These are phyloP conservation scores for Heracleum sosnowskyi DNA, from an alignment of 129 eudicot genomes.

Conservation along the genomic window DNA sequence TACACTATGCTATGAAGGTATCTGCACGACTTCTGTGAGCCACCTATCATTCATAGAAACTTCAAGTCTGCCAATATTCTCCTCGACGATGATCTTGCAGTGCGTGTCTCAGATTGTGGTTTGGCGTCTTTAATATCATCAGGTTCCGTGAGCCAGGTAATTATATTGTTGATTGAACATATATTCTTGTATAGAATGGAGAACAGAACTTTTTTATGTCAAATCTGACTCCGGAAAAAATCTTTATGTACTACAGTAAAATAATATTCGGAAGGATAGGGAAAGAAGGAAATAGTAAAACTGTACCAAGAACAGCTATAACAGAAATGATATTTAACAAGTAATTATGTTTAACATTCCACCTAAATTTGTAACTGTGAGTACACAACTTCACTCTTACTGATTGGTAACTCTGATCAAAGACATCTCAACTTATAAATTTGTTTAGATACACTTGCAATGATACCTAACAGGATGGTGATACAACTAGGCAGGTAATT, in stretches of 20 bases:
- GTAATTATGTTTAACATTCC: not conserved
- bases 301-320: not conserved
- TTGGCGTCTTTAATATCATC: constrained; percentile 66
- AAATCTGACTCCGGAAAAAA: not conserved
- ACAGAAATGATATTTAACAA: not conserved
- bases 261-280: not conserved
- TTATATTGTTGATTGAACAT: not conserved
- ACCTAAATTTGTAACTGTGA: not conserved
- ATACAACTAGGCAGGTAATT: not conserved
- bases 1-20: constrained; percentile 43
- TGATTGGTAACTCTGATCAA: not conserved
- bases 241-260: not conserved
- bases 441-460: not conserved
- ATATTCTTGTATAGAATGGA: not conserved
- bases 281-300: not conserved
- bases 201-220: not conserved
- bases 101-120: constrained; percentile 93
- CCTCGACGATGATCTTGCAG: constrained; percentile 84
- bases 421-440: not conserved
- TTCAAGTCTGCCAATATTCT: constrained; percentile 91
- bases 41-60: constrained; percentile 84
- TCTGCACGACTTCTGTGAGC: constrained; percentile 89
- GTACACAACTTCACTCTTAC: not conserved
- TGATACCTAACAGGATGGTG: not conserved
- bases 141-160: constrained; percentile 90